Percentiles rank a stretch among this genome's conserved stretches.
These are phyloP conservation scores for Suillus lakei DNA, from an alignment of 768 basidiomycete genomes.

Conservation along the genomic window DNA sequence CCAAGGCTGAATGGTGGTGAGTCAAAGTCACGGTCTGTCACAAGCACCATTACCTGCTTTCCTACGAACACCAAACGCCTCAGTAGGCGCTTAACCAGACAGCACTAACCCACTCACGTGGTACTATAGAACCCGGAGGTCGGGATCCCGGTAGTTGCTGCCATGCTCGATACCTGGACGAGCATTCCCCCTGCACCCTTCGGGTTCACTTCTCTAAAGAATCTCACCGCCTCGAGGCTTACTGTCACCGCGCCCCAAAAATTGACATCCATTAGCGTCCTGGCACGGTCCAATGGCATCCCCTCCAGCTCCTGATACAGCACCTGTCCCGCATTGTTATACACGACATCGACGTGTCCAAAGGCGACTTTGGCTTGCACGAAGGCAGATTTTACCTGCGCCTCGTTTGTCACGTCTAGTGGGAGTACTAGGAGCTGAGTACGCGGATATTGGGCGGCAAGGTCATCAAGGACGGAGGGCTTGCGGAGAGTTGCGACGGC, in stretches of 20 bases:
- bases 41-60: background rate
- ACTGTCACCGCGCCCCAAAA: no score
- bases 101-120: conserved; percentile 18
- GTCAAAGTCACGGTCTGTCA: background rate
- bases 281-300: conserved; percentile 30
- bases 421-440: conserved; percentile 37
- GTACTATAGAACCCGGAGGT: conserved; percentile 27
- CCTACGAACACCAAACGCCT: background rate
- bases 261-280: conserved; percentile 35
- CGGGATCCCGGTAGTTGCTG: conserved; percentile 17
- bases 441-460: conserved; percentile 23
- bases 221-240: background rate
- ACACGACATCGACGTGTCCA: conserved; percentile 45
- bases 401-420: conserved; percentile 40
- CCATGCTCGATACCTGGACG: conserved; percentile 36
- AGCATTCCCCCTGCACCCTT: conserved; percentile 33
- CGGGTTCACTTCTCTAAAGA: conserved; percentile 11
- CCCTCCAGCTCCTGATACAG: conserved; percentile 37
- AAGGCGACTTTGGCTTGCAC: conserved; percentile 32
- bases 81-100: background rate
- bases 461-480: conserved; percentile 35
- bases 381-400: conserved; percentile 38
- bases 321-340: conserved; percentile 41
- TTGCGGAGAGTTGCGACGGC: conserved; percentile 48
- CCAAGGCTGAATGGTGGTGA: background rate